phyloP scores from a whole-genome alignment of 441 rosid genomes.

The Arabidopsis lyrata region DNA sequence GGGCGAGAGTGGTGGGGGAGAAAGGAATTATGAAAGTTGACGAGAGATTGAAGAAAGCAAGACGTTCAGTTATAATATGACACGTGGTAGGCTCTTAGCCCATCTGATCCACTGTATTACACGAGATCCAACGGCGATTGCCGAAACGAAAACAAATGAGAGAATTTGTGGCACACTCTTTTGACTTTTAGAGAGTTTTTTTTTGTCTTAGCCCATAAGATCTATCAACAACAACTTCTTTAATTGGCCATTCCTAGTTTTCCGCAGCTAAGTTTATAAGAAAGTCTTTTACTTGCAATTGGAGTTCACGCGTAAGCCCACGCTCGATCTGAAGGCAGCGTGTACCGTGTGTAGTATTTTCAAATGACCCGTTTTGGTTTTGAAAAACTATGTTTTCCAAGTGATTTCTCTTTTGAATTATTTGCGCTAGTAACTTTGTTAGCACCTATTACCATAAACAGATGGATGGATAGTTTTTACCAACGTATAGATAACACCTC shows the following conservation, averaged over 20 bases:
- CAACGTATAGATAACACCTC: neutral
- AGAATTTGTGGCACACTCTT: slow-evolving; percentile 12
- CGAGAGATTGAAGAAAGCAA: slow-evolving; percentile 27
- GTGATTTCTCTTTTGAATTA: no score
- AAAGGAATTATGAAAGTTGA: slow-evolving; percentile 32
- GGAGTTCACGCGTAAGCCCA: slow-evolving; percentile 14
- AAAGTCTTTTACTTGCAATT: slow-evolving; percentile 24
- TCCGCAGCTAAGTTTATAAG: slow-evolving; percentile 7
- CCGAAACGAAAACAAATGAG: slow-evolving; percentile 4
- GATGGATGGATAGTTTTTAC: no score
- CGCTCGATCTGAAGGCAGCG: neutral
- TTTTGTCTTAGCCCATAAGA: neutral
- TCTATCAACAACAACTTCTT: neutral
- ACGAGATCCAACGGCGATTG: slow-evolving; percentile 34
- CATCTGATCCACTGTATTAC: neutral
- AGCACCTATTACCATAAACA: no score
- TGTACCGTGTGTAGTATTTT: neutral
- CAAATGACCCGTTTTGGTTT: no score
- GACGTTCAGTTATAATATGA: neutral
- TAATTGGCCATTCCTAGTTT: slow-evolving; percentile 20
- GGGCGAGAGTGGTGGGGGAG: slow-evolving; percentile 15
- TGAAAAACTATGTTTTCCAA: no score
- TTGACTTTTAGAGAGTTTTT: slow-evolving; percentile 11
- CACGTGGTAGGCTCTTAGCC: slow-evolving; percentile 19
- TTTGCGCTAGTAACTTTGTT: no score